A percentile compares a stretch with the other conserved stretches of the same genome.
Evolutionary conservation across 306 rosid species (phyloP).

Genomic region (Morella rubra): DNA sequence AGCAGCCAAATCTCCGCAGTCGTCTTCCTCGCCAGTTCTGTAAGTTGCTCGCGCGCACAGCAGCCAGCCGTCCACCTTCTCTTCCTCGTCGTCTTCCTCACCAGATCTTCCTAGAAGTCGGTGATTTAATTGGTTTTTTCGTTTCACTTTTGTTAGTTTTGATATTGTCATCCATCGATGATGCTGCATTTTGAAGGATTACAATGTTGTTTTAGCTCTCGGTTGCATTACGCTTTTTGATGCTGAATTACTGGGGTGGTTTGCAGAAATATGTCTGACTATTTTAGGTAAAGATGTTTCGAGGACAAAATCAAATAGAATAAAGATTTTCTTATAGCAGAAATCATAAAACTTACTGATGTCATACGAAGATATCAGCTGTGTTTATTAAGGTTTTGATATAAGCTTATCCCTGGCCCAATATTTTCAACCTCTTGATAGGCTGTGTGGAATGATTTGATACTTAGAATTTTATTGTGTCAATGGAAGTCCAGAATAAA

Average conservation of each 20-base stretch:
- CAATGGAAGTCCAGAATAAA: background rate
- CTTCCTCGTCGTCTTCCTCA: no score
- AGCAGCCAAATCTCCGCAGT: no score
- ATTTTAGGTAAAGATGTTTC: conserved; percentile 9
- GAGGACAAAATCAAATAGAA: conserved; percentile 7
- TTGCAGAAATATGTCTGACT: conserved; percentile 13
- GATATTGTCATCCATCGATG: background rate
- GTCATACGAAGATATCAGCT: conserved; percentile 19
- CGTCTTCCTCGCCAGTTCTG: no score
- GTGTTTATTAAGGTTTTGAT: conserved; percentile 1
- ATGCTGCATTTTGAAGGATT: conserved; percentile 28
- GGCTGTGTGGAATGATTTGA: no score
- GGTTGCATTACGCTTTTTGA: background rate
- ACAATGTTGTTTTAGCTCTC: conserved; percentile 2
- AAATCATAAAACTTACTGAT: background rate
- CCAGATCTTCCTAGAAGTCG: no score
- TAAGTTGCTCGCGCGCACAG: no score
- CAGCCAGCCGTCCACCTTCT: no score
- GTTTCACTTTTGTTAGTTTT: no score
- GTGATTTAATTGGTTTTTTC: no score
- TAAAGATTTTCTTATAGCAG: conserved; percentile 3
- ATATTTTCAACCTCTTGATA: background rate
- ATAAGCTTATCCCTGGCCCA: conserved; percentile 17
- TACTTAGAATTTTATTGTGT: background rate
- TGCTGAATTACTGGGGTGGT: conserved; percentile 13